Conservation (phyloP, 306 rosid genomes). For the Castanea mollissima region DNA sequence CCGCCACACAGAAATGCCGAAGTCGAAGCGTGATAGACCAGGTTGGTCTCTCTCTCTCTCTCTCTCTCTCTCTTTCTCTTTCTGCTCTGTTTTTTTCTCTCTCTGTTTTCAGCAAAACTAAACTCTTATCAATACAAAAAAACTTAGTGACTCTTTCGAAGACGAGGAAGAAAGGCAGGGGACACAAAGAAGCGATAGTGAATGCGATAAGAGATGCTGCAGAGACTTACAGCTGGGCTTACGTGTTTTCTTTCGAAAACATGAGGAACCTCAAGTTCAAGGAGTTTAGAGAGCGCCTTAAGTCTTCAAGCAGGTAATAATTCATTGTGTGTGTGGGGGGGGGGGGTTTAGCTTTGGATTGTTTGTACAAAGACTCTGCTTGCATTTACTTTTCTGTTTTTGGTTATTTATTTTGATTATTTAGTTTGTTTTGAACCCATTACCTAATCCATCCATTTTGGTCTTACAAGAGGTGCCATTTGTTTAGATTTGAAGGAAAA, state of each 20-base stretch:
- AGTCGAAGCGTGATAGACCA: constrained; percentile 62
- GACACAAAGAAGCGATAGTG: constrained; percentile 69
- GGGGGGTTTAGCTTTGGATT: no score
- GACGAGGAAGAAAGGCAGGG: constrained; percentile 89
- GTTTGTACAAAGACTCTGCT: no score
- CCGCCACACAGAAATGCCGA: constrained; percentile 43
- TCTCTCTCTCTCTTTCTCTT: neutral
- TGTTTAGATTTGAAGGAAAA: no score
- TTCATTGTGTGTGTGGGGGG: no score
- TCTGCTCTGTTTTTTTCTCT: neutral
- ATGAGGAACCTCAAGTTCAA: constrained; percentile 92
- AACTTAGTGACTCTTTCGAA: constrained; percentile 85
- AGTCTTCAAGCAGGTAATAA: constrained; percentile 61
- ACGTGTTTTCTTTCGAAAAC: constrained; percentile 80
- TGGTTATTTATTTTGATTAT: neutral
- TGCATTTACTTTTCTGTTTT: no score
- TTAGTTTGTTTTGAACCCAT: no score
- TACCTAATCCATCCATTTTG: no score
- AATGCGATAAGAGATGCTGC: constrained; percentile 61
- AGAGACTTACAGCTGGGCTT: constrained; percentile 61
- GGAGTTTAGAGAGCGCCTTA: constrained; percentile 78
- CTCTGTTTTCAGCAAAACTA: no score
- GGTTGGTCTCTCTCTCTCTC: constrained; percentile 36
- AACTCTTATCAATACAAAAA: neutral
- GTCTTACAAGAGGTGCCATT: no score